Conservation (phyloP, 306 rosid species). For the Prunus mongolica region DNA sequence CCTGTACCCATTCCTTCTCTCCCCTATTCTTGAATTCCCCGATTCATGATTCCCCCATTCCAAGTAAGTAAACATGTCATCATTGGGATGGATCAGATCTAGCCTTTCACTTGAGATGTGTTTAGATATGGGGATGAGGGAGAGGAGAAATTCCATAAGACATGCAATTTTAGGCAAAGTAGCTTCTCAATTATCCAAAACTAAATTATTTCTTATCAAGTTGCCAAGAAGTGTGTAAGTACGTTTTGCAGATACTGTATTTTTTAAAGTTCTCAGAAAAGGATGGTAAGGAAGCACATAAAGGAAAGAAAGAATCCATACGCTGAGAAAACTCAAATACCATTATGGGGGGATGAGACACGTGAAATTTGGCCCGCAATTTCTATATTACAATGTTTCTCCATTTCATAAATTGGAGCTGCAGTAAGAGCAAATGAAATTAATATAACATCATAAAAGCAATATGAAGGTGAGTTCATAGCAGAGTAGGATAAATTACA, state of each 20-base stretch:
- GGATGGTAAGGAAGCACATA: conserved; percentile 7
- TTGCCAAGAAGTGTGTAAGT: background rate
- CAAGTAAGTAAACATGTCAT: no score
- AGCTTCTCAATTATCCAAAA: background rate
- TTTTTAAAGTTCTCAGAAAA: background rate
- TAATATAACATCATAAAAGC: conserved; percentile 11
- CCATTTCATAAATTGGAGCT: conserved; percentile 91
- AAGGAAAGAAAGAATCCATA: conserved; percentile 34
- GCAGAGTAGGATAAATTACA: conserved; percentile 52
- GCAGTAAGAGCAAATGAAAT: conserved; percentile 27
- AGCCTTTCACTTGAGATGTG: no score
- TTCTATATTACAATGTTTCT: conserved; percentile 89
- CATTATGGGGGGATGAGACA: conserved; percentile 66
- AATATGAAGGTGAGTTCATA: conserved; percentile 9
- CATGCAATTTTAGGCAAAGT: background rate
- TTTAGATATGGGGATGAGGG: no score
- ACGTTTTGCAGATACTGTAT: background rate
- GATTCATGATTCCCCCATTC: no score
- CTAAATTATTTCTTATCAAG: background rate
- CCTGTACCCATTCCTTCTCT: no score
- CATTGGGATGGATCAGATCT: no score
- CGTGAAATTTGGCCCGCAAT: conserved; percentile 88
- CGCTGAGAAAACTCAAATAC: conserved; percentile 59
- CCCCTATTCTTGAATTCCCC: no score
- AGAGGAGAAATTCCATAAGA: no score